A percentile compares a stretch with the other conserved stretches of the same genome.
phyloP scores from a whole-genome alignment of 208 protist genomes.

The Leishmania guyanensis region DNA sequence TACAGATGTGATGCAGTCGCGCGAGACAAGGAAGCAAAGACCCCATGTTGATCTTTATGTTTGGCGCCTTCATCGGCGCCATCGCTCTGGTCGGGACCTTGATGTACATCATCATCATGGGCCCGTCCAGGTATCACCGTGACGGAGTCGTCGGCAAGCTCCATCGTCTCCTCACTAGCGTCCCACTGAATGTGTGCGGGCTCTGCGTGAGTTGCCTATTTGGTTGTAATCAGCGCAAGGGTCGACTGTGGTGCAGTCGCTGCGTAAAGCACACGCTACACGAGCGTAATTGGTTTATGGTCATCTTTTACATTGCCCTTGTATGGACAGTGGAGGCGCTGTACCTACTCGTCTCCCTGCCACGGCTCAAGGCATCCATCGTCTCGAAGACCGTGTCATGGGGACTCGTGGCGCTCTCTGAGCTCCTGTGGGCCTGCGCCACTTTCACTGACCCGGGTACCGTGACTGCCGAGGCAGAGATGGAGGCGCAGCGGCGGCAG shows the following conservation, averaged over 20 bases:
- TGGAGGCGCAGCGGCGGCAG: slow-evolving; percentile 33
- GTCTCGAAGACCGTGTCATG: slow-evolving; percentile 64
- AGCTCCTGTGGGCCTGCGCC: slow-evolving; percentile 68
- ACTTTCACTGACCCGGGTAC: slow-evolving; percentile 82
- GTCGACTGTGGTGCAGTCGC: slow-evolving; percentile 36
- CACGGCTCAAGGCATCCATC: slow-evolving; percentile 44
- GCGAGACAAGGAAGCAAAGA: background rate
- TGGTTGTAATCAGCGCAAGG: slow-evolving; percentile 49
- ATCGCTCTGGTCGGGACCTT: slow-evolving; percentile 47
- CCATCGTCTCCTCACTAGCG: slow-evolving; percentile 38
- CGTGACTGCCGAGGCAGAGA: slow-evolving; percentile 55
- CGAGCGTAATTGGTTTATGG: slow-evolving; percentile 83
- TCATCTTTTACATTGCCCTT: slow-evolving; percentile 84
- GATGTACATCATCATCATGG: slow-evolving; percentile 92
- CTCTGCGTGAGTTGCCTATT: slow-evolving; percentile 55
- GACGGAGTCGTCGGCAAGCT: slow-evolving; percentile 78
- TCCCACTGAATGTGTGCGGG: slow-evolving; percentile 44
- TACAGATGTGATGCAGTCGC: background rate
- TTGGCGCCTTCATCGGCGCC: slow-evolving; percentile 38
- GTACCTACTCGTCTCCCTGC: slow-evolving; percentile 72
- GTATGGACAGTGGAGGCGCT: slow-evolving; percentile 84
- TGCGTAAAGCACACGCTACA: slow-evolving; percentile 44
- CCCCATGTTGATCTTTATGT: slow-evolving; percentile 29
- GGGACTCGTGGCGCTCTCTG: slow-evolving; percentile 56
- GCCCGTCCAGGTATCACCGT: slow-evolving; percentile 84